These are phyloP conservation scores for Microascus cirrosus DNA, from an alignment of 2,329 filamentous ascomycete genomes.

Conservation along the genomic window DNA sequence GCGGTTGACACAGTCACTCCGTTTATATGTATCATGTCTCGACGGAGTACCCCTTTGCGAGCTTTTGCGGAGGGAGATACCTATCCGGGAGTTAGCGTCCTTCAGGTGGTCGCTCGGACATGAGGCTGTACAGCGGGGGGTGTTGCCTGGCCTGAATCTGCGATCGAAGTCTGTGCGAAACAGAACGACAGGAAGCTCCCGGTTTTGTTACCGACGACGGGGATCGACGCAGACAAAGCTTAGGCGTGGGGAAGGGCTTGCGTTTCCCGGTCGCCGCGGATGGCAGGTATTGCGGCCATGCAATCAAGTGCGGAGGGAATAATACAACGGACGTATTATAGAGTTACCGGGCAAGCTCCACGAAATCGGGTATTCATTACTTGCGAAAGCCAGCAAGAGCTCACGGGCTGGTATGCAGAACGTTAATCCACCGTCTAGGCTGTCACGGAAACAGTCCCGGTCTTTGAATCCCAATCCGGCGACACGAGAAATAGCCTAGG, in stretches of 20 bases:
- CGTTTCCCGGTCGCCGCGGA: not conserved
- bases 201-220: not conserved
- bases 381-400: no score
- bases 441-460: no score
- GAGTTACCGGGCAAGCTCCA: not conserved
- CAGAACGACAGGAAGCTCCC: not conserved
- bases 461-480: no score
- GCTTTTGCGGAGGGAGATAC: not conserved
- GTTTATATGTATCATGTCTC: not conserved
- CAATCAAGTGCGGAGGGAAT: not conserved
- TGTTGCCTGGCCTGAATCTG: not conserved
- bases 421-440: no score
- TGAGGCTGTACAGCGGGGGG: not conserved
- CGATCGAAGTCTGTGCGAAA: not conserved
- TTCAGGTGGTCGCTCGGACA: not conserved
- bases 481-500: no score
- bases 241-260: not conserved
- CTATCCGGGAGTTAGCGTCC: not conserved
- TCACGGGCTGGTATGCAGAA: no score
- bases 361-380: no score
- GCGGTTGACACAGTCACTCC: no score
- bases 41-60: not conserved
- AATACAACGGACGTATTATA: not conserved
- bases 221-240: not conserved
- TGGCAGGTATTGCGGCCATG: not conserved